Evolutionary conservation across 1,139 yeast species (phyloP).

Genomic region (Pichia sp.): DNA sequence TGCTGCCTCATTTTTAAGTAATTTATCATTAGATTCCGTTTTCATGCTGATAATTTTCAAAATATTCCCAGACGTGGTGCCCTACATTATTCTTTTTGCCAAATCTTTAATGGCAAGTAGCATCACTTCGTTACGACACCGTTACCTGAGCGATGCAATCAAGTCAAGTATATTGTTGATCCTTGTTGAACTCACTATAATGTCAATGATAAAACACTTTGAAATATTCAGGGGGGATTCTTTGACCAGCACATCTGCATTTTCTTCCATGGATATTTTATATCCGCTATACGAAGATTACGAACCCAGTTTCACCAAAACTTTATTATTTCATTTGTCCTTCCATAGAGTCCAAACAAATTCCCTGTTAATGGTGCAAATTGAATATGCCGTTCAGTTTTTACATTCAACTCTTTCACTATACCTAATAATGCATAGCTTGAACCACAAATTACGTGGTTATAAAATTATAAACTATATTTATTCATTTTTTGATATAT

Average conservation of each 20-base stretch:
- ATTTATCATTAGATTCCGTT: slow-evolving; percentile 22
- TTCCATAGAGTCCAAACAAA: slow-evolving; percentile 12
- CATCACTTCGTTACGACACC: slow-evolving; percentile 33
- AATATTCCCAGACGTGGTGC: slow-evolving; percentile 30
- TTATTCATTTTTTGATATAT: slow-evolving; percentile 10
- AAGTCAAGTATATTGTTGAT: slow-evolving; percentile 16
- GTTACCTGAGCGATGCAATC: slow-evolving; percentile 20
- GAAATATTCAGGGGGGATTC: slow-evolving; percentile 10
- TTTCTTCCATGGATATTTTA: slow-evolving; percentile 6
- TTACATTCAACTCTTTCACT: slow-evolving; percentile 34
- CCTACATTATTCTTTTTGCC: slow-evolving; percentile 37
- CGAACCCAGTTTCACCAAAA: slow-evolving; percentile 7
- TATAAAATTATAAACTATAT: slow-evolving; percentile 23
- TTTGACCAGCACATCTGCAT: slow-evolving; percentile 3
- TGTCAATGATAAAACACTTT: slow-evolving; percentile 10
- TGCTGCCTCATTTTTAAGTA: slow-evolving; percentile 25
- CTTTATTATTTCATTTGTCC: slow-evolving; percentile 15
- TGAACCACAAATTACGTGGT: slow-evolving; percentile 19
- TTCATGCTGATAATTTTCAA: slow-evolving; percentile 21
- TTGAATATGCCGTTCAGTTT: slow-evolving; percentile 25
- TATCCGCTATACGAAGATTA: slow-evolving; percentile 7
- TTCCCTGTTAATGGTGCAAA: slow-evolving; percentile 14
- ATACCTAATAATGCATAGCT: slow-evolving; percentile 30
- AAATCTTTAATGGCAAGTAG: slow-evolving; percentile 45
- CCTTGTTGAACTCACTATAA: slow-evolving; percentile 10